A percentile compares a stretch with the other conserved stretches of the same genome.
Evolutionary conservation across 805 yeast genomes (phyloP).

Genomic region (Saturnispora gosingensis): DNA sequence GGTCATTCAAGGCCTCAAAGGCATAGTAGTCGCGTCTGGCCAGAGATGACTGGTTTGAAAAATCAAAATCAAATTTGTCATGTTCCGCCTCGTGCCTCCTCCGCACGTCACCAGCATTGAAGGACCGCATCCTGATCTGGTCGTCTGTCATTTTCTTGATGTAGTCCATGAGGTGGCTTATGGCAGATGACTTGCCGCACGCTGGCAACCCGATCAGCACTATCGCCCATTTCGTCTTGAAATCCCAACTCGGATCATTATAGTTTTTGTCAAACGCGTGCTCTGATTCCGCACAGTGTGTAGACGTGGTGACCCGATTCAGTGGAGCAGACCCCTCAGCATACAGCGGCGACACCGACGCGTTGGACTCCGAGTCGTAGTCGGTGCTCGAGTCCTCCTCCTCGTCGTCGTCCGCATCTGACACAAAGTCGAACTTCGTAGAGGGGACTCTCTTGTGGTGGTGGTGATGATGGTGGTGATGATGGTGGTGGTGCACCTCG

Average conservation of each 20-base stretch:
- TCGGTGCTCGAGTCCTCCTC: constrained; percentile 3
- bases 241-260: constrained; percentile 6
- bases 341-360: background rate
- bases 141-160: constrained; percentile 12
- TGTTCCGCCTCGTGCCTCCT: constrained; percentile 27
- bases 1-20: constrained; percentile 75
- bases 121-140: constrained; percentile 25
- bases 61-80: constrained; percentile 22
- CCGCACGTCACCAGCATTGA: constrained; percentile 46
- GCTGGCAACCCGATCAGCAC: constrained; percentile 81
- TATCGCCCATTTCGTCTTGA: constrained; percentile 24
- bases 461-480: background rate
- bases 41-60: constrained; percentile 33
- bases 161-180: constrained; percentile 21
- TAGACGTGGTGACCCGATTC: background rate
- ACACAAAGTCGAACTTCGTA: constrained; percentile 2
- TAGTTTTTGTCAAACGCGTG: background rate
- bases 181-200: constrained; percentile 66
- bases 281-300: background rate
- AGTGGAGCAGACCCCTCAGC: background rate
- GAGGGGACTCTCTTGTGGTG: background rate
- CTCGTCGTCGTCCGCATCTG: constrained; percentile 12
- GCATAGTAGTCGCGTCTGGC: constrained; percentile 86
- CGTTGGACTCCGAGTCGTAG: constrained; percentile 4
- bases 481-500: background rate